Percentiles rank a stretch among this genome's conserved stretches.
Conservation (phyloP, 176 grass and related monocot species). For the Aegilops umbellulata region DNA sequence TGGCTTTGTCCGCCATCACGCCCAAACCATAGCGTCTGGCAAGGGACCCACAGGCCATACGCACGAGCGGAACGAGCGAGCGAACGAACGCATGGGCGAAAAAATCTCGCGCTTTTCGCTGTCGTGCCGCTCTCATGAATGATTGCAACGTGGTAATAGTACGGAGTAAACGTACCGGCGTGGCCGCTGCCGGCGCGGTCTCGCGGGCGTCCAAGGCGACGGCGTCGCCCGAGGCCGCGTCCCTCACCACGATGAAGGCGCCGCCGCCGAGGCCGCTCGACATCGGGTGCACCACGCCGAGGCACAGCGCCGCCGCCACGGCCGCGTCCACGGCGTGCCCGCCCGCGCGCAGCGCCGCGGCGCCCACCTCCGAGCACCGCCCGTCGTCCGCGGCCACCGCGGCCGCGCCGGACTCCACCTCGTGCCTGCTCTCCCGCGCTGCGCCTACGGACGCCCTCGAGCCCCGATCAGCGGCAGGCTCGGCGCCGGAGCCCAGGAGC, state of each 20-base stretch:
- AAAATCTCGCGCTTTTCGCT: not conserved
- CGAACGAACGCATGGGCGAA: too few relatives aligned
- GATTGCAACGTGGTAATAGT: not conserved
- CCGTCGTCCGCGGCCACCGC: conserved; percentile 80
- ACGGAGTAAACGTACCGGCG: conserved; percentile 25
- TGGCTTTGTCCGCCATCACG: too few relatives aligned
- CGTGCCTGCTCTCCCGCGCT: conserved; percentile 29
- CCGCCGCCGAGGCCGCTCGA: conserved; percentile 86
- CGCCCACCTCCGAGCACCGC: conserved; percentile 79
- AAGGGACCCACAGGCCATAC: not conserved
- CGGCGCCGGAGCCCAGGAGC: not conserved
- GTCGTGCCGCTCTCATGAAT: not conserved
- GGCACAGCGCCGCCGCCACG: conserved; percentile 67
- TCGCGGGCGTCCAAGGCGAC: conserved; percentile 86
- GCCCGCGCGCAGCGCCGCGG: conserved; percentile 53
- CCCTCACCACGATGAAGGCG: conserved; percentile 70
- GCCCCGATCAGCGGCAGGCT: too few relatives aligned
- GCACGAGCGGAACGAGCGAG: not conserved
- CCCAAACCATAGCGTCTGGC: not conserved
- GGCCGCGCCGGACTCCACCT: conserved; percentile 35
- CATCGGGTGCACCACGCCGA: conserved; percentile 84
- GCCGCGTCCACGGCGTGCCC: conserved; percentile 91
- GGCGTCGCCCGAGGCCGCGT: conserved; percentile 52
- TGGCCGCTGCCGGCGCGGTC: conserved; percentile 74
- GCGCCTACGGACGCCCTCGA: not conserved